Evolutionary conservation across 495 filamentous ascomycete genomes (phyloP).

Genomic region (Penicillium mononematosum): DNA sequence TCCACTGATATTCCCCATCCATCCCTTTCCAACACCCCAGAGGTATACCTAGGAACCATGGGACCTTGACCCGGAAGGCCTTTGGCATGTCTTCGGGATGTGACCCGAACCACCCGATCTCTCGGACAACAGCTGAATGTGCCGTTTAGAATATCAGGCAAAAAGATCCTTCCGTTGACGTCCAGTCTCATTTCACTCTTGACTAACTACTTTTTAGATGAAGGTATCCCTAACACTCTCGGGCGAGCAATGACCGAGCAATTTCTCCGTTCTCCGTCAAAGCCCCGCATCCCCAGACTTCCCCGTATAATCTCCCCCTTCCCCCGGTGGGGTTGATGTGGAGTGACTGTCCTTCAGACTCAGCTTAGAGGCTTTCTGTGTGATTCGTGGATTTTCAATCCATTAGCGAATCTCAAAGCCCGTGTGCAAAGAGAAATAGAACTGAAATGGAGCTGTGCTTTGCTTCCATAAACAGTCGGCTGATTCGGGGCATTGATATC

Average conservation of each 20-base stretch:
- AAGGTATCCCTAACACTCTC: not conserved
- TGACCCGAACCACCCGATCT: not conserved
- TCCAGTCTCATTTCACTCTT: not conserved
- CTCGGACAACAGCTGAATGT: no score
- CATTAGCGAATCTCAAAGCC: not conserved
- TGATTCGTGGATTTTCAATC: not conserved
- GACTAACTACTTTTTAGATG: not conserved
- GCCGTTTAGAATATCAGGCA: no score
- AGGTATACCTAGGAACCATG: not conserved
- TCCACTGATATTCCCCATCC: not conserved
- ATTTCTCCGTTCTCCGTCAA: slow-evolving; percentile 19
- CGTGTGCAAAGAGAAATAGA: not conserved
- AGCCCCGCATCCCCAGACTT: slow-evolving; percentile 23
- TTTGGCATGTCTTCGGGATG: slow-evolving; percentile 3
- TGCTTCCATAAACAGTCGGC: not conserved
- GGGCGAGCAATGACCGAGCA: slow-evolving; percentile 22
- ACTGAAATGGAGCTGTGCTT: not conserved
- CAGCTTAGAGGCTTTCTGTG: not conserved
- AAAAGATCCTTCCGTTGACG: no score
- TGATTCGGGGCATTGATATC: not conserved
- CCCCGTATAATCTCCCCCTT: not conserved
- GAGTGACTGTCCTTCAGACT: not conserved
- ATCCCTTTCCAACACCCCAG: not conserved
- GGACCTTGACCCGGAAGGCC: slow-evolving; percentile 15
- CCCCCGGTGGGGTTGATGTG: not conserved